Base-by-base conservation (phyloP, 2,329 filamentous ascomycete species). In the Teratosphaeria epicoccoides region DNA sequence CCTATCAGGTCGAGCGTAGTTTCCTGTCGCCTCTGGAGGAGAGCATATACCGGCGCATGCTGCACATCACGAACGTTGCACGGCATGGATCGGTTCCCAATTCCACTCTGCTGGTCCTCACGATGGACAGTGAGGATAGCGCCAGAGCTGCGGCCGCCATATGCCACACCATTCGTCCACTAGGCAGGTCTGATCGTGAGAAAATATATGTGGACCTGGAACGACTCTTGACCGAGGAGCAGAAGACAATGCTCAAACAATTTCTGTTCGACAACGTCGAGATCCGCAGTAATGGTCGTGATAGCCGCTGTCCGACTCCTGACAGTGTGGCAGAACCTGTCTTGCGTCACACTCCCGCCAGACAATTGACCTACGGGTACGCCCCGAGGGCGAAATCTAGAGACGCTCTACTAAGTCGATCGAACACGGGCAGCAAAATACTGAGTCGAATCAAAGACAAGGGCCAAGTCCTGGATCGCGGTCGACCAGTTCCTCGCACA, bases 1-100 rank as follows among this genome's bases (percentile, higher is more conserved):
- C 25, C 14, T 44, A 49, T 44, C 46, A 49, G 3, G 20, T 47
- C 6, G 49, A 52, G 43, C 37, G n/a, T 6, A 26, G 29, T 24
- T 52, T 55, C 26, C 49, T 55, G 4, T 52, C 53, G 22, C 46
- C 53, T 2, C 14, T 52, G 43, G 50, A 50, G 25, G 46, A 52
- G 23, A 26, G 7, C 14, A 37, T 55, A 9, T 28, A 48, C 9
- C 14, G 14, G 20, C 46, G 23, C 17, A 40, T 55, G 23, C 24
- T 25, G 11, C 29, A 29, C 20, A 49, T 54, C 20, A 52, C 49
- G 2, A 26, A 49, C 28, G 11, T n/a, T 10, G 49, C 49, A 7
- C 45, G 33, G 24, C 45, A 49, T n/a, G 7, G 12, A 12, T 24
- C 11, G 10, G 7, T 43, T 22, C 12, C 25, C 23, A 33, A 12